Conservation (phyloP, 2,329 filamentous ascomycete genomes). For the Ploettnerulaceae sp. region DNA sequence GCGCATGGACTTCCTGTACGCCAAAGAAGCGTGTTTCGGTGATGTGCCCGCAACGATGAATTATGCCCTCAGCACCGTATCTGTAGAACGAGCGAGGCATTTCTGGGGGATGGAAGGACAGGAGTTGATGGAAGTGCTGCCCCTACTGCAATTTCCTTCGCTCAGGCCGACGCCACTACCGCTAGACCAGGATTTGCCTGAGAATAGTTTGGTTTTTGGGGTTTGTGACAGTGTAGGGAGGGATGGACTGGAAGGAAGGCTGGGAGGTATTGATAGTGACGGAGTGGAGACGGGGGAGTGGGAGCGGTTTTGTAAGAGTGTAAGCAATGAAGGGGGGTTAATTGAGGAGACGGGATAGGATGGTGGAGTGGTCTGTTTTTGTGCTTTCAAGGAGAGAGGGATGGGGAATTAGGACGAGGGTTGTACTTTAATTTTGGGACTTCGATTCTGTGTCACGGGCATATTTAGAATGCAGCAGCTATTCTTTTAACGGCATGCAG, state of each 20-base stretch:
- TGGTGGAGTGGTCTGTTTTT: too few species aligned
- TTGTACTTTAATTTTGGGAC: too few species aligned
- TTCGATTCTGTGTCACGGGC: too few species aligned
- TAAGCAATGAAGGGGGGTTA: too few species aligned
- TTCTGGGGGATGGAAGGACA: conserved; percentile 11
- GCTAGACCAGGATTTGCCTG: conserved; percentile 12
- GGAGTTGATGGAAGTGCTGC: conserved; percentile 1
- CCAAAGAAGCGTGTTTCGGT: conserved; percentile 23
- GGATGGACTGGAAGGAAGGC: neutral
- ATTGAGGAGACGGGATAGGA: too few species aligned
- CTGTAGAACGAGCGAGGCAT: conserved; percentile 12
- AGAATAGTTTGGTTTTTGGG: conserved; percentile 17
- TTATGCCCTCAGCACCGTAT: conserved; percentile 19
- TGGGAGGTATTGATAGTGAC: conserved; percentile 10
- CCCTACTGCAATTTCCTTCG: conserved; percentile 6
- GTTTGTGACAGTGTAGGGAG: conserved; percentile 10
- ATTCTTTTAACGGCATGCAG: too few species aligned
- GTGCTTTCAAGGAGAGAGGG: too few species aligned
- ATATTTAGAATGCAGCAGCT: too few species aligned
- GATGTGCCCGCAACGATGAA: conserved; percentile 30
- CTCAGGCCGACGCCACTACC: conserved; percentile 3
- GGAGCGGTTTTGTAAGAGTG: conserved; percentile 7
- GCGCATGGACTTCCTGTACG: conserved; percentile 25
- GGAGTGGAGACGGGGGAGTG: conserved; percentile 17
- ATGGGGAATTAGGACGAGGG: too few species aligned